phyloP scores from a whole-genome alignment of 1,139 yeast genomes.

The Kodamaea sp. region DNA sequence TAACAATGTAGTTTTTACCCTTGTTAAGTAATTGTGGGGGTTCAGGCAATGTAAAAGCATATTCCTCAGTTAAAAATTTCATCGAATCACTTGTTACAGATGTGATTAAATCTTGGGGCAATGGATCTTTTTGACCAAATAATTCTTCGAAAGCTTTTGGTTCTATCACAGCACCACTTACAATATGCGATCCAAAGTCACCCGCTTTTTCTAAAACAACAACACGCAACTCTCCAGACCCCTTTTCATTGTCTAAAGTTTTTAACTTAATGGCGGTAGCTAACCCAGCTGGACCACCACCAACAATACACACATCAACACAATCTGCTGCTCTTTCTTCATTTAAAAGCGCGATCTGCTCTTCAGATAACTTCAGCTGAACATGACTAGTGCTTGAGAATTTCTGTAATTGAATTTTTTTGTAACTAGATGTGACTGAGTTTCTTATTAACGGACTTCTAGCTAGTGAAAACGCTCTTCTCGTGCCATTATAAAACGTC shows the following conservation, averaged over 20 bases:
- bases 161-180: slow-evolving; percentile 92
- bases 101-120: slow-evolving; percentile 73
- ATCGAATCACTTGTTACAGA: slow-evolving; percentile 66
- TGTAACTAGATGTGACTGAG: too few relatives aligned
- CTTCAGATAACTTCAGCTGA: slow-evolving; percentile 24
- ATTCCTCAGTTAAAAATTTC: slow-evolving; percentile 58
- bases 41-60: slow-evolving; percentile 73
- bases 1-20: slow-evolving; percentile 79
- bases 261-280: slow-evolving; percentile 89
- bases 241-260: slow-evolving; percentile 72
- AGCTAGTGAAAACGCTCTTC: too few relatives aligned
- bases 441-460: too few relatives aligned
- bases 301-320: slow-evolving; percentile 93
- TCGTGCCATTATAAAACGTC: too few relatives aligned
- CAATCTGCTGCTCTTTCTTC: slow-evolving; percentile 71
- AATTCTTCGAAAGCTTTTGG: slow-evolving; percentile 83
- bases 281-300: slow-evolving; percentile 97
- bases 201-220: slow-evolving; percentile 89
- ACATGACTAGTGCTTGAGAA: background rate
- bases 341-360: slow-evolving; percentile 32
- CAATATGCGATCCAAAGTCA: slow-evolving; percentile 86
- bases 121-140: slow-evolving; percentile 77
- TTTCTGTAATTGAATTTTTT: background rate
- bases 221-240: slow-evolving; percentile 69
- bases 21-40: slow-evolving; percentile 87